These are phyloP conservation scores for Suillus alpinus DNA, from an alignment of 768 basidiomycete genomes.

Conservation along the genomic window DNA sequence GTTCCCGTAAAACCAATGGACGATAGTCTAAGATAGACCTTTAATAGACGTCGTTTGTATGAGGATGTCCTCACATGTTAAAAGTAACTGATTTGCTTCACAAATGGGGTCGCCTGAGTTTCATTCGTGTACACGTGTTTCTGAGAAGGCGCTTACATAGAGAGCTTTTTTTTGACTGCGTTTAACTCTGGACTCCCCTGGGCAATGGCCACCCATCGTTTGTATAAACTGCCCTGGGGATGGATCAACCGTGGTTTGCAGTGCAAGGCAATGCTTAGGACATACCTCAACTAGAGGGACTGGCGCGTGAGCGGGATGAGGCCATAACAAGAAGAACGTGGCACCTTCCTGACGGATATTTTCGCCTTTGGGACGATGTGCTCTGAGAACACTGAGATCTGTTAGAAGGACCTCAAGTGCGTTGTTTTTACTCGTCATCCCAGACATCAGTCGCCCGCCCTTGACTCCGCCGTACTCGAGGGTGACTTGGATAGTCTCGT, in stretches of 20 bases:
- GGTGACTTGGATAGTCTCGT: conserved; percentile 23
- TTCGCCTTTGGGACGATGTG: conserved; percentile 26
- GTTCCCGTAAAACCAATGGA: background rate
- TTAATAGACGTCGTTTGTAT: background rate
- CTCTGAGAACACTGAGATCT: conserved; percentile 29
- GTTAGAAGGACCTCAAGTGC: conserved; percentile 23
- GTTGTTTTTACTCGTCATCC: conserved; percentile 7
- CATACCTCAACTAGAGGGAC: background rate
- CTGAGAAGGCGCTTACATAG: conserved; percentile 20
- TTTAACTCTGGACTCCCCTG: conserved; percentile 21
- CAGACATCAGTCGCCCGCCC: conserved; percentile 10
- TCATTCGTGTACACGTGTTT: background rate
- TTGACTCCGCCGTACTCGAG: conserved; percentile 24
- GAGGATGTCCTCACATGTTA: background rate
- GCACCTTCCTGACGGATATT: conserved; percentile 22
- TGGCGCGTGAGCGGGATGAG: conserved; percentile 9
- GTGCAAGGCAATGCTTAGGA: background rate
- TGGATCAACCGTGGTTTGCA: background rate
- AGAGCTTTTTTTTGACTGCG: conserved; percentile 23
- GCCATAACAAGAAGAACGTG: conserved; percentile 27
- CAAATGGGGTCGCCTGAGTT: background rate
- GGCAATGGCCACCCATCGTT: conserved; percentile 24
- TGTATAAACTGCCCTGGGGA: conserved; percentile 21
- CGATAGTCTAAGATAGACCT: background rate
- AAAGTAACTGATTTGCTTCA: background rate